Evolutionary conservation across 2,329 filamentous ascomycete genomes (phyloP), one percentile per base, ranked within the genome.

Genomic region (Clarireedia monteithiana): DNA sequence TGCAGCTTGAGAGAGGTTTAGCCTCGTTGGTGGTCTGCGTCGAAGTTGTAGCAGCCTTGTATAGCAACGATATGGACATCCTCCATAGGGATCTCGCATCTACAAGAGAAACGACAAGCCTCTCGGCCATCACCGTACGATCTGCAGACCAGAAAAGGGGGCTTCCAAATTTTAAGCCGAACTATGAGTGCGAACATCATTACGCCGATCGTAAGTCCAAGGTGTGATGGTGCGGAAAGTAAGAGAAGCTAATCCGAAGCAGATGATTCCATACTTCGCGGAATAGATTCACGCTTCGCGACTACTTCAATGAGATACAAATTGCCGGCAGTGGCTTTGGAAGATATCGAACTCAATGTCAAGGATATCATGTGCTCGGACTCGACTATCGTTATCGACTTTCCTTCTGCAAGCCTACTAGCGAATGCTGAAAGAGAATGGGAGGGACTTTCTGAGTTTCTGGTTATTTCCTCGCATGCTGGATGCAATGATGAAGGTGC

Each of bases 221-320:
- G 30, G 4, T 27, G 17, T 48, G 2, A 26, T 23, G 5, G 10
- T 2, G 14, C 9, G 6, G 12, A 6, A 48, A 4, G 2, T 3
- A 15, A 2, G n/a, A 17, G 5, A 12, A 12, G 34, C 3, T 51
- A 14, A 46, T 30, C 3, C 12, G 2, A 1, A 1, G 4, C 30
- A 57, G 55, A 60, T 38, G 26, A 48, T 10, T 51, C 59, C 2
- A 51, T 57, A 23, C 36, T 60, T 26, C 42, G 40, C 34, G 58
- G 59, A 27, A 17, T 44, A 30, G 39, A 49, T 23, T 53, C 56
- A 5, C 50, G 58, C 17, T 55, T 58, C 34, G 59, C 59, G 27
- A 60, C 56, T 3, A 63, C 59, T 2, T 51, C 50, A n/a, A 57
- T 60, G 53, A 57, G 38, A 26, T 63, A 63, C 24, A 61, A 53